Evolutionary conservation across 1,139 yeast species (phyloP).

Genomic region (Debaryomycetaceae sp.): DNA sequence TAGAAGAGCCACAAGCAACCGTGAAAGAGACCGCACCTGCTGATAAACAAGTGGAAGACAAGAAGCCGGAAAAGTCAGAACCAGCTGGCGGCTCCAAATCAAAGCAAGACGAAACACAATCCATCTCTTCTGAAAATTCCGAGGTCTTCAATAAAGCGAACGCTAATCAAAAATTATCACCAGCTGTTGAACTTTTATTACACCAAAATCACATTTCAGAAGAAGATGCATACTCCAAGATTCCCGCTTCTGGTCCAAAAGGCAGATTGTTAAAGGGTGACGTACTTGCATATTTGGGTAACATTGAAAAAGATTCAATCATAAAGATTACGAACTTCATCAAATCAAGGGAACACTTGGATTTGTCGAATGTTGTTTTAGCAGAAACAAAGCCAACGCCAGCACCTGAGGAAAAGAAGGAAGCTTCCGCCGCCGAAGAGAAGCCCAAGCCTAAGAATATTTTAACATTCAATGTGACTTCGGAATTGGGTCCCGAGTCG

Average conservation of each 20-base stretch:
- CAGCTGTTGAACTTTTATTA: constrained; percentile 73
- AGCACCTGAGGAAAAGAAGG: constrained; percentile 8
- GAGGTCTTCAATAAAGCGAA: constrained; percentile 45
- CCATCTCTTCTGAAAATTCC: not conserved
- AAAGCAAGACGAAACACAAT: not conserved
- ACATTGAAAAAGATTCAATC: constrained; percentile 56
- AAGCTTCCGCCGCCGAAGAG: constrained; percentile 5
- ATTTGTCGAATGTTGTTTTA: constrained; percentile 66
- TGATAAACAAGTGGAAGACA: constrained; percentile 11
- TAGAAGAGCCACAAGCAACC: constrained; percentile 17
- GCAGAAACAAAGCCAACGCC: constrained; percentile 32
- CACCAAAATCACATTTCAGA: constrained; percentile 57
- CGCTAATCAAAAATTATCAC: constrained; percentile 64
- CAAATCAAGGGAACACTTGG: constrained; percentile 61
- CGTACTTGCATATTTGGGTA: constrained; percentile 77
- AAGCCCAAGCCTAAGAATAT: constrained; percentile 26
- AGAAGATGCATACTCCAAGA: constrained; percentile 67
- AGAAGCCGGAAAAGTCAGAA: constrained; percentile 5
- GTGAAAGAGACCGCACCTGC: constrained; percentile 5
- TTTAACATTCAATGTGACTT: constrained; percentile 21
- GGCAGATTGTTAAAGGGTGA: constrained; percentile 91
- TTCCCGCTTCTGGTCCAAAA: constrained; percentile 83
- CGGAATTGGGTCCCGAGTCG: constrained; percentile 25
- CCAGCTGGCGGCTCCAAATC: constrained; percentile 5
- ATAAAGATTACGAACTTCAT: constrained; percentile 53